Evolutionary conservation across 179 eudicot species (phyloP), one percentile per base, ranked within the genome.

Genomic region (Actinidia polygama): DNA sequence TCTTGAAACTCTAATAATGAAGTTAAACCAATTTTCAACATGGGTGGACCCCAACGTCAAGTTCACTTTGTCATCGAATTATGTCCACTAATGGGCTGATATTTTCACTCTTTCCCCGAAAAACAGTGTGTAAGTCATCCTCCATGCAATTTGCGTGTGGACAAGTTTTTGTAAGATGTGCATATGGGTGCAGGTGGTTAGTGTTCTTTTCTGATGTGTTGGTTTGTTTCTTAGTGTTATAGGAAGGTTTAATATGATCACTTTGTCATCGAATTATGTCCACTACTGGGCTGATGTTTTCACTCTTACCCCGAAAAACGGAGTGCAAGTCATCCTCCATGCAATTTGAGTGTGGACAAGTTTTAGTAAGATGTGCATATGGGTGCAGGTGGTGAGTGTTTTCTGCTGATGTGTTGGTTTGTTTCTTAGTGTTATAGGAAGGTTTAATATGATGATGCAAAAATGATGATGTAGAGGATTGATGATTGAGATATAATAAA

Each of bases 71-170:
- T n/a, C n/a, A n/a, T n/a, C n/a, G n/a, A 83, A 80, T 26, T 85
- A 89, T 40, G 84, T 87, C 49, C 91, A 89, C 62, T 57, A 81
- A 58, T 89, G 88, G 16, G 82, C 70, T 53, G 90, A 86, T 64
- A 70, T 77, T 40, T 88, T 88, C 40, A 57, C 86, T 66, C 85
- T 88, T 26, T 84, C 85, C 59, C 90, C 88, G 1, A 86, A 88
- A 64, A 58, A 84, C 55, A 87, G 90, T 71, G 90, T 88, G 71
- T 84, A 84, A 80, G 87, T 88, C 23, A 80, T 79, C 63, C 79
- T 83, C 16, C 80, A 74, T 44, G 59, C 59, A 63, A 79, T 84
- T 57, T 78, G 54, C 71, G 59, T 51, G 26, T 16, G 47, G 49
- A 24, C 44, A 62, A 12, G 57, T 24, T 21, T 23, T 21, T 1